Percentiles rank a stretch among this genome's conserved stretches.
These are phyloP conservation scores for Globisporangium cederbergense DNA, from an alignment of 352 stramenopile species.

Conservation along the genomic window DNA sequence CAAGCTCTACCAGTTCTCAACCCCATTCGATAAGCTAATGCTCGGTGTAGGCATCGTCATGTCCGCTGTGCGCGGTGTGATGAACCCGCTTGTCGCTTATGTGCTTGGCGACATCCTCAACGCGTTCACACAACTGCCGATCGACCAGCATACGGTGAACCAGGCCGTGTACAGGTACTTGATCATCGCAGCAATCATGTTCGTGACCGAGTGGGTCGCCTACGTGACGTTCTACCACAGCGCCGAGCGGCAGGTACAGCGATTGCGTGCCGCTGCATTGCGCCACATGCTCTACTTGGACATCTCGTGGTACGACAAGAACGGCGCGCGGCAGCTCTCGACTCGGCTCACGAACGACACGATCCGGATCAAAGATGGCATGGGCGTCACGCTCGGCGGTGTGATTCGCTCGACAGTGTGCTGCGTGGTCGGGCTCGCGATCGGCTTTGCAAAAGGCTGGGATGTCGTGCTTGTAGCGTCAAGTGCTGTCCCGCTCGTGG, in stretches of 20 bases:
- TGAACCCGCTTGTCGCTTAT: neutral
- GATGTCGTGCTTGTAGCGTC: neutral
- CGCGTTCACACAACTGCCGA: neutral
- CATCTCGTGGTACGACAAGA: neutral
- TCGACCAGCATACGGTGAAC: neutral
- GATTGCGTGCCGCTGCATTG: neutral
- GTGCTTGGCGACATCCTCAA: too few relatives aligned
- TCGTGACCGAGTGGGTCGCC: neutral
- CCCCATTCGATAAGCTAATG: too few relatives aligned
- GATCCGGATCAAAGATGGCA: neutral
- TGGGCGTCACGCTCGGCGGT: neutral
- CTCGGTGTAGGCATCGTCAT: too few relatives aligned
- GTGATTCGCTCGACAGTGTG: neutral
- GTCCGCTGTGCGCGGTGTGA: too few relatives aligned
- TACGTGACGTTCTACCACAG: slow-evolving; percentile 1
- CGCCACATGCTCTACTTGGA: neutral
- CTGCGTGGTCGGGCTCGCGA: neutral
- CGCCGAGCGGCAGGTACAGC: neutral
- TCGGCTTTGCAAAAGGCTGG: neutral
- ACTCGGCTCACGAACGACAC: neutral
- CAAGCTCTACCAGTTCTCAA: too few relatives aligned
- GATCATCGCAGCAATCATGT: neutral
- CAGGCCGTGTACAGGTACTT: neutral
- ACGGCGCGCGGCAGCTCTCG: neutral
- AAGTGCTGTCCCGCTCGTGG: neutral